Evolutionary conservation across 2,329 filamentous ascomycete species (phyloP), one percentile per base, ranked within the genome.

Genomic region (Fusarium tjaetaba): DNA sequence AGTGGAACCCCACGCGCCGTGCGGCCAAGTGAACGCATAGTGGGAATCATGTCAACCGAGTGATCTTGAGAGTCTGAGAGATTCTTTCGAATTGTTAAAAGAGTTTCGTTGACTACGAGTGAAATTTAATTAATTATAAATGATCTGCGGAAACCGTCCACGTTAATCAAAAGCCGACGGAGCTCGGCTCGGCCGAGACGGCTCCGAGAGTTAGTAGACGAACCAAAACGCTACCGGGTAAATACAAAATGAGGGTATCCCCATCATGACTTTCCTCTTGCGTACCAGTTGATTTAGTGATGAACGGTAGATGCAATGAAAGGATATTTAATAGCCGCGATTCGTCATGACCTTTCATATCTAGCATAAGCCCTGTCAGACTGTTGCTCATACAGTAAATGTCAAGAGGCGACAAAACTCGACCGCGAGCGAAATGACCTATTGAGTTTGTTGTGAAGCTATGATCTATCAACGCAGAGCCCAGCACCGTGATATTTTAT

Each of bases 11-110:
- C 46, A 14, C 46, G 57, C 15, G 46, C 34, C 8, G 24, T 34
- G 9, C 26, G 46, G 11, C 20, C 3, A 22, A 41, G 36, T 0
- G 18, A 41, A 39, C 45, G 57, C 10, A 51, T n/a, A 39, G 34
- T 26, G 7, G 45, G 26, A 20, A 55, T 10, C 57, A 60, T 55
- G 1, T 32, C 18, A 11, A 22, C 11, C 22, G 10, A 34, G 5
- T n/a, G 2, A 7, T 24, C 5, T n/a, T 26, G 10, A 0, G 5
- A 28, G 2, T 11, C 2, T 4, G 5, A 5, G 14, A 10, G 24
- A 2, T 22, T 28, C 1, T 10, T 6, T n/a, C 1, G 9, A 7
- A n/a, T 4, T n/a, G 7, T 10, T 7, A 13, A 13, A 10, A 13
- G 4, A 28, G 11, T 4, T 39, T 18, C 1, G 2, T 13, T 53